Percentiles rank a stretch among this genome's conserved stretches.
Evolutionary conservation across 805 yeast genomes (phyloP).

Genomic region (Komagataella populi): DNA sequence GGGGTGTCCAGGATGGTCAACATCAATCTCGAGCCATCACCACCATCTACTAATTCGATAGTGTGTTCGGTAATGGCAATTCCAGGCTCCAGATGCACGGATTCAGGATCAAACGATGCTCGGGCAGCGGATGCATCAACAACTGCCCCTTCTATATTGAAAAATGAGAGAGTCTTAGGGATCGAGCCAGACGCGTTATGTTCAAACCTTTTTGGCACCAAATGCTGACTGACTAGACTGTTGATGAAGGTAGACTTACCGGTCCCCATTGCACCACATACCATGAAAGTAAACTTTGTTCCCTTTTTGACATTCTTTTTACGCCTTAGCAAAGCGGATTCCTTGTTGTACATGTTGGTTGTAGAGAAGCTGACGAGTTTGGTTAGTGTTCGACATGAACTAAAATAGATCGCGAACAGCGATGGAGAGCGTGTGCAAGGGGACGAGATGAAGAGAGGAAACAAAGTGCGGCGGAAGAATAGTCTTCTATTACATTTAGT

Average conservation of each 20-base stretch:
- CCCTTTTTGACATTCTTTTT: conserved; percentile 64
- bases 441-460: neutral
- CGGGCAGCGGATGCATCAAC: conserved; percentile 34
- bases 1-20: conserved; percentile 47
- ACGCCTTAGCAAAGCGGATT: conserved; percentile 23
- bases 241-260: conserved; percentile 72
- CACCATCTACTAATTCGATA: conserved; percentile 50
- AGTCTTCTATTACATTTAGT: too few species aligned
- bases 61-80: conserved; percentile 58
- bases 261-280: conserved; percentile 61
- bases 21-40: conserved; percentile 32
- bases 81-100: conserved; percentile 59
- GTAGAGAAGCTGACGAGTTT: neutral
- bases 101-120: conserved; percentile 37
- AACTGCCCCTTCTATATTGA: conserved; percentile 41
- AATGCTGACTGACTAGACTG: conserved; percentile 46
- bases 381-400: neutral
- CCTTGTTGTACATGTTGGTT: neutral
- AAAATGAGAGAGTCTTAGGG: conserved; percentile 41
- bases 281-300: conserved; percentile 58
- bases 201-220: conserved; percentile 43
- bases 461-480: conserved; percentile 7
- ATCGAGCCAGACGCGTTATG: conserved; percentile 12
- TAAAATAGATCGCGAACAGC: neutral
- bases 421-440: neutral